Base-by-base conservation (phyloP, 2,329 filamentous ascomycete species). In the Trichoderma brevicompactum region DNA sequence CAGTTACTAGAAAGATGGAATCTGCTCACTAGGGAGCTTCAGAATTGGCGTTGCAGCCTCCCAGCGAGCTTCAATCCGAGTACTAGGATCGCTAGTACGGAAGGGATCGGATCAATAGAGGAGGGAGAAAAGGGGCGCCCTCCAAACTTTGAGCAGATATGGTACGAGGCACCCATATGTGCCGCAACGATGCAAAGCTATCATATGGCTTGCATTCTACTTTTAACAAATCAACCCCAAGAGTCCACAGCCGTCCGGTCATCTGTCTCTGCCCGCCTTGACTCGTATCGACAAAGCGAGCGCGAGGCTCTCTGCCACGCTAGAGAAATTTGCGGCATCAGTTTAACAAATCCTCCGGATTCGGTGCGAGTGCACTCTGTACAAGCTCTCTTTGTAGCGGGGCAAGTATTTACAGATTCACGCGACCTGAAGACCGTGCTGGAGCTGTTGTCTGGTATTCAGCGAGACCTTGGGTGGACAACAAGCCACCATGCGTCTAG, bases 181-280 rank as follows among this genome's bases (percentile, higher is more conserved):
- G 59, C 59, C 6, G 59, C 59, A 32, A 62, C 59, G 23, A 62
- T 62, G 59, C 59, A 62, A 12, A 62, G 38, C 38, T 62, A 62
- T 23, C 59, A 62, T 15, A 53, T 62, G 59, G 59, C 59, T n/a
- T 62, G 59, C 36, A 62, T 62, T 36, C 49, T 62, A 5, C 13
- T 62, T 17, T 34, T 62, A n/a, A 62, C 59, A 36, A 62, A 62
- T 15, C 59, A 62, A 10, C 59, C 59, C 36, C 59, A 62, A 53
- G 59, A 62, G 36, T 62, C 59, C 23, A 62, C 59, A 15, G 59
- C 59, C 6, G 36, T 62, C 28, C 59, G 59, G 12, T 62, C 59
- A 7, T 62, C 59, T 1, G 59, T 62, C 4, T 62, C 59, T 15
- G 59, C 59, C 12, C 59, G 59, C 2, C 59, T 62, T 9, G 48